A percentile compares a stretch with the other conserved stretches of the same genome.
These are phyloP conservation scores for Avena insularis DNA, from an alignment of 176 grass and related monocot genomes.

Conservation along the genomic window DNA sequence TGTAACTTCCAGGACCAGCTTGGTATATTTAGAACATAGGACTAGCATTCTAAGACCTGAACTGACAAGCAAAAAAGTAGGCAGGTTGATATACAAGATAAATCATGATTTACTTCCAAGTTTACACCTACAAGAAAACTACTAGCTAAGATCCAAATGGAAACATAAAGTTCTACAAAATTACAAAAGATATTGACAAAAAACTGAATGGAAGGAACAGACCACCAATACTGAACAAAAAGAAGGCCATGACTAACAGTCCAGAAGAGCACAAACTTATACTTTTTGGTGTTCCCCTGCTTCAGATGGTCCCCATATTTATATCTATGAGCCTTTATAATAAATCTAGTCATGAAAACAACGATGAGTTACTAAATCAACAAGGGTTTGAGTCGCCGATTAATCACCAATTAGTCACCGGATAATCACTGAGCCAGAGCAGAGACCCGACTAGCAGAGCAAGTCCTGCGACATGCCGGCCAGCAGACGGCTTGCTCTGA, in stretches of 20 bases:
- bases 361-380: slow-evolving; percentile 3
- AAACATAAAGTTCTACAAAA: slow-evolving; percentile 10
- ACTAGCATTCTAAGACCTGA: slow-evolving; percentile 21
- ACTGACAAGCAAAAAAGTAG: neutral
- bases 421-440: neutral
- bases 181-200: slow-evolving; percentile 14
- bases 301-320: neutral
- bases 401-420: neutral
- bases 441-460: slow-evolving; percentile 1
- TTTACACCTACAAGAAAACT: slow-evolving; percentile 20
- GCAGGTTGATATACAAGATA: neutral
- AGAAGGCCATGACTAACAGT: neutral
- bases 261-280: slow-evolving; percentile 4
- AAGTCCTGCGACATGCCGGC: neutral
- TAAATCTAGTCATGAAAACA: slow-evolving; percentile 25
- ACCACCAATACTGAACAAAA: slow-evolving; percentile 13
- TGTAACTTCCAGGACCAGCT: slow-evolving; percentile 6
- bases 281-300: neutral
- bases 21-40: slow-evolving; percentile 3
- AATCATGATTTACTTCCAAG: slow-evolving; percentile 1
- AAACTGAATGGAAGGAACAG: slow-evolving; percentile 12
- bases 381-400: neutral
- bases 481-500: neutral
- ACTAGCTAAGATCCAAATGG: slow-evolving; percentile 5
- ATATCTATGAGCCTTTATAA: neutral